A percentile compares a stretch with the other conserved stretches of the same genome.
phyloP scores from a whole-genome alignment of 768 basidiomycete genomes.

The Tylopilus vinaceipallidus region DNA sequence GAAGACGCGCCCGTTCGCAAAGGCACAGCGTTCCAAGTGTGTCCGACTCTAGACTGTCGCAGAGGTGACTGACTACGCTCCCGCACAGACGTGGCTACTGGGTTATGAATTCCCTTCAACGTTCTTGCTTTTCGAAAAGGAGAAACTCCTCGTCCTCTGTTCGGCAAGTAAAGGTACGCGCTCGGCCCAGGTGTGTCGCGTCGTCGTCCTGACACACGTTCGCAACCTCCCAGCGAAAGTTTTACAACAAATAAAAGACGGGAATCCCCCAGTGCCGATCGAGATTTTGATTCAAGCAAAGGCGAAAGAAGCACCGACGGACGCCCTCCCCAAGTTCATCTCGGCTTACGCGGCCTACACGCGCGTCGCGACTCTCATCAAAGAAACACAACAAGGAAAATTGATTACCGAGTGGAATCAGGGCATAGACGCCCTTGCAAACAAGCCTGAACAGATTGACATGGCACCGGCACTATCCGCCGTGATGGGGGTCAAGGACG shows the following conservation, averaged over 20 bases:
- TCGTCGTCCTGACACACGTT: slow-evolving; percentile 13
- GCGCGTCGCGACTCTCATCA: slow-evolving; percentile 72
- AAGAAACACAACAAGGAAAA: slow-evolving; percentile 86
- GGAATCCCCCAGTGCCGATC: slow-evolving; percentile 56
- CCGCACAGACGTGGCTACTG: slow-evolving; percentile 83
- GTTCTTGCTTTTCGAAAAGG: slow-evolving; percentile 76
- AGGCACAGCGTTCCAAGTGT: slow-evolving; percentile 88
- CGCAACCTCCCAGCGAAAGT: slow-evolving; percentile 68
- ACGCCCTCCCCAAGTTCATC: slow-evolving; percentile 70
- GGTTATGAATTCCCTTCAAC: slow-evolving; percentile 98
- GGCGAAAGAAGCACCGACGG: slow-evolving; percentile 72
- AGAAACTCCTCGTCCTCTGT: slow-evolving; percentile 76
- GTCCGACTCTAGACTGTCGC: slow-evolving; percentile 12
- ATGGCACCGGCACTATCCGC: slow-evolving; percentile 73
- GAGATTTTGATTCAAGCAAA: slow-evolving; percentile 80
- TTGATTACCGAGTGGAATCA: slow-evolving; percentile 84
- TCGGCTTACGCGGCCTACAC: slow-evolving; percentile 57
- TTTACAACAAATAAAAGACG: slow-evolving; percentile 70
- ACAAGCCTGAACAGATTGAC: slow-evolving; percentile 75
- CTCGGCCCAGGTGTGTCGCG: not conserved
- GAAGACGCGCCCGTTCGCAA: slow-evolving; percentile 93
- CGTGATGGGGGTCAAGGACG: slow-evolving; percentile 85
- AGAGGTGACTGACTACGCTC: slow-evolving; percentile 3
- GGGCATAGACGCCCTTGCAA: slow-evolving; percentile 49
- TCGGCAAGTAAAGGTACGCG: slow-evolving; percentile 82